Evolutionary conservation across 352 stramenopile species (phyloP), one percentile per base, ranked within the genome.

Genomic region (Globisporangium perplexum): DNA sequence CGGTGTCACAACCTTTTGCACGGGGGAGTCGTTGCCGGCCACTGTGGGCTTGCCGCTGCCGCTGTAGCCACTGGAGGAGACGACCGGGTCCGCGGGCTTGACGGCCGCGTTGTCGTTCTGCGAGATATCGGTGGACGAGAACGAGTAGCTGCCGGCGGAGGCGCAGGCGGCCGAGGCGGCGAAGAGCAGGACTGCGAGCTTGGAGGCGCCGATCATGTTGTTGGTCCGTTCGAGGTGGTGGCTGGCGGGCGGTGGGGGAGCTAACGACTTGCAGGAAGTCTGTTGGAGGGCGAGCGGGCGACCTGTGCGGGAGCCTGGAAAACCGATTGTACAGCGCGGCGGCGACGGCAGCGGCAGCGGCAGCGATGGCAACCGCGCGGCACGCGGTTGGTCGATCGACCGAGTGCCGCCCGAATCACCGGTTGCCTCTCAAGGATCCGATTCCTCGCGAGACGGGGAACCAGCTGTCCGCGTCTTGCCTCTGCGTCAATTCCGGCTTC

Each of bases 301-400:
- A 61, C n/a, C 35, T 69, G 60, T 54, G 62, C 60, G 24, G 35
- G 44, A 58, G 64, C 48, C 55, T 47, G 64, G 47, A 69, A 72
- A 69, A 66, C 43, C 53, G 44, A 69, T 66, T 66, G 57, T 72
- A 61, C 56, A 52, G 30, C 4, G 24, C n/a, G n/a, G n/a, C n/a
- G n/a, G n/a, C n/a, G n/a, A n/a, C n/a, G n/a, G n/a, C n/a, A n/a
- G n/a, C n/a, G n/a, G n/a, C n/a, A n/a, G n/a, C n/a, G n/a, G n/a
- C n/a, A n/a, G 18, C 22, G 10, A 8, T 18, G 24, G 14, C 10
- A 6, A 15, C 45, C 0, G 15, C 18, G 24, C 18, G 24, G 45
- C n/a, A 20, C 8, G 20, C 22, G 18, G 26, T 23, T 3, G 43
- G 41, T 41, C 46, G 39, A 50, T 52, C 14, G 47, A 26, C 42